Base-by-base conservation (phyloP, 106 monocot genomes). In the Posidonia australis region DNA sequence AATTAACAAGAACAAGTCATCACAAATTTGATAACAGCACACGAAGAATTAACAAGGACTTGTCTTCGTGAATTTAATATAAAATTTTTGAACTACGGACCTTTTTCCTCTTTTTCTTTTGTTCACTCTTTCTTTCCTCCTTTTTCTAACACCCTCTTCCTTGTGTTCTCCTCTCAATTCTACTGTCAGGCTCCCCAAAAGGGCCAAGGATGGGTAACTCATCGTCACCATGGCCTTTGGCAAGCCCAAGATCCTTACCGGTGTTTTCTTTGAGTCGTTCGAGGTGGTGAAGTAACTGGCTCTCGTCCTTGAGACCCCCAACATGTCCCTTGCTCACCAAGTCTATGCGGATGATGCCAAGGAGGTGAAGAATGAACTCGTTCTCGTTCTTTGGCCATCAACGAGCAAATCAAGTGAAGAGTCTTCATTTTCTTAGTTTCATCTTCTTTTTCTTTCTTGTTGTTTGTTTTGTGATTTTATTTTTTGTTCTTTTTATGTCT, bases 341-440 rank as follows among this genome's bases (percentile, higher is more conserved):
- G 78, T 83, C 67, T 86, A 67, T 62, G 30, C 44, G 2, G 85
- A 83, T 58, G 79, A 85, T 4, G 81, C 79, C 55, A 88, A 93
- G 74, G 78, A n/a, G n/a, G n/a, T n/a, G n/a, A n/a, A n/a, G n/a
- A n/a, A n/a, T n/a, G n/a, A n/a, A n/a, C n/a, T n/a, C n/a, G n/a
- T n/a, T n/a, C n/a, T n/a, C n/a, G n/a, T n/a, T n/a, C n/a, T n/a
- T n/a, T 88, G 0, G 89, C 93, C 44, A 73, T 93, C 63, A 93
- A 93, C 65, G 81, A 81, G 44, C 93, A 93, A 83, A 93, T 93
- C 76, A 93, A 93, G 92, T 93, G 65, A 12, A 2, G 36, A 36
- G 5, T 7, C 36, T 36, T 36, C 36, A 2, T 36, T 36, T 36
- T 36, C 36, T 77, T 58, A 6, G 13, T 30, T 27, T 28, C 26